Evolutionary conservation across 495 filamentous ascomycete genomes (phyloP), one percentile per base, ranked within the genome.

Genomic region (Annulohypoxylon moriforme): DNA sequence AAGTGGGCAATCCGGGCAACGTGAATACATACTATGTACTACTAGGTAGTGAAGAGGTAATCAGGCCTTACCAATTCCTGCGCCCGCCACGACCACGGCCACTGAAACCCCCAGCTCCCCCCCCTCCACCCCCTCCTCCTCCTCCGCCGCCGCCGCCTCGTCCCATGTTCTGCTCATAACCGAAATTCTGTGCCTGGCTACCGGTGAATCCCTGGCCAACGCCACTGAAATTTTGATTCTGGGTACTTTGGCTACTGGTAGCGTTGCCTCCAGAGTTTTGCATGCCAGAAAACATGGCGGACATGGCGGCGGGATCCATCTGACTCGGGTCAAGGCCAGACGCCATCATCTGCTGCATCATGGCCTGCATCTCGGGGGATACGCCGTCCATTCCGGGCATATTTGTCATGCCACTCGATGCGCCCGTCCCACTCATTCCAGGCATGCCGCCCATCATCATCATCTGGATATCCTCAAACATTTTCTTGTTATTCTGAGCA

Each of bases 391-490:
- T 91, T 8, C 89, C 90, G 6, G 88, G 84, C 85, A 92, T 89
- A 7, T 83, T 82, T 16, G 90, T 81, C 88, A 93, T 91, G 4
- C 80, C 80, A 62, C 85, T 80, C 46, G 84, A 82, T 3, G 77
- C 84, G 13, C 75, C 74, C 0, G 73, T 69, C 16, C 64, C 71
- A 25, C 68, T 58, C 81, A 87, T 90, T 7, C 86, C 85, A 82
- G 93, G 90, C 46, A 90, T 89, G 6, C 92, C 89, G 74, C 92
- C 88, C 75, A 86, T 86, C 88, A 94, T 94, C 86, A 97, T 94
- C 79, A 88, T 91, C 76, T 93, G 91, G 89, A 97, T 93, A 49
- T 96, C 90, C 72, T 94, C 91, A 81, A 94, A 88, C 80, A 97
- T 91, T 77, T 92, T 92, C 81, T 94, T 95, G 68, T 93, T 91